These are phyloP conservation scores for Chaetomiaceae sp. DNA, from an alignment of 2,329 filamentous ascomycete genomes.

Conservation along the genomic window DNA sequence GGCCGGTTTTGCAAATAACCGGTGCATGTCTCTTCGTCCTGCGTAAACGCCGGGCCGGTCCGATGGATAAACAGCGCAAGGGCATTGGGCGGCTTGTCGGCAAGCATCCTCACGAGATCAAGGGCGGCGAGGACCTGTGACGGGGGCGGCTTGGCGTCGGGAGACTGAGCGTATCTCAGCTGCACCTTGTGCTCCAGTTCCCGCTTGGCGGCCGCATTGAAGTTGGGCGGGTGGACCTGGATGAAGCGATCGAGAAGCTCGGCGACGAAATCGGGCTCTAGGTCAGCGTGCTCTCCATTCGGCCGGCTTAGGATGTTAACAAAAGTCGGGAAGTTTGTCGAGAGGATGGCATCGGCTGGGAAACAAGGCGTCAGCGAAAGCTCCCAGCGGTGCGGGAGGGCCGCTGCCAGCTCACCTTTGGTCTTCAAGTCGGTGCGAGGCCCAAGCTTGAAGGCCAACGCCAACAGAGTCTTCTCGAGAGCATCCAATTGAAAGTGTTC, in stretches of 20 bases:
- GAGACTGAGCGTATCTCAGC: slow-evolving; percentile 62
- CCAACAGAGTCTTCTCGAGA: slow-evolving; percentile 79
- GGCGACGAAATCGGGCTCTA: slow-evolving; percentile 67
- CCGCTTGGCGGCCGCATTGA: slow-evolving; percentile 69
- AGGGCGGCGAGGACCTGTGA: slow-evolving; percentile 66
- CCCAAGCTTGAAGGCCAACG: slow-evolving; percentile 82
- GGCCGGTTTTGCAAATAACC: slow-evolving; percentile 51
- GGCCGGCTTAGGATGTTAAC: slow-evolving; percentile 69
- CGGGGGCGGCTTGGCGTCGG: slow-evolving; percentile 55
- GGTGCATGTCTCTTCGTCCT: slow-evolving; percentile 64
- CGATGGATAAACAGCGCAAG: slow-evolving; percentile 67
- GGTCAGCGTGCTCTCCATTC: slow-evolving; percentile 60
- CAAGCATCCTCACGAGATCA: slow-evolving; percentile 63
- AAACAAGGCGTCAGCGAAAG: slow-evolving; percentile 7
- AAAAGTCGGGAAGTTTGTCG: slow-evolving; percentile 73
- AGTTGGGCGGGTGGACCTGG: slow-evolving; percentile 79
- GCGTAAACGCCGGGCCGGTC: slow-evolving; percentile 69
- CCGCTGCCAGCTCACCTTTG: slow-evolving; percentile 62
- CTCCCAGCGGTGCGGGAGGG: background rate
- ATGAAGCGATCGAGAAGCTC: slow-evolving; percentile 81
- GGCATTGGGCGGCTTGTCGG: slow-evolving; percentile 51
- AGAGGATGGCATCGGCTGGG: slow-evolving; percentile 82
- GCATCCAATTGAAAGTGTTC: slow-evolving; percentile 93
- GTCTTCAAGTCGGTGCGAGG: slow-evolving; percentile 75
- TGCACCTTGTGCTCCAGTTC: slow-evolving; percentile 64